These are phyloP conservation scores for Allium fistulosum DNA, from an alignment of 106 monocot species.

Conservation along the genomic window DNA sequence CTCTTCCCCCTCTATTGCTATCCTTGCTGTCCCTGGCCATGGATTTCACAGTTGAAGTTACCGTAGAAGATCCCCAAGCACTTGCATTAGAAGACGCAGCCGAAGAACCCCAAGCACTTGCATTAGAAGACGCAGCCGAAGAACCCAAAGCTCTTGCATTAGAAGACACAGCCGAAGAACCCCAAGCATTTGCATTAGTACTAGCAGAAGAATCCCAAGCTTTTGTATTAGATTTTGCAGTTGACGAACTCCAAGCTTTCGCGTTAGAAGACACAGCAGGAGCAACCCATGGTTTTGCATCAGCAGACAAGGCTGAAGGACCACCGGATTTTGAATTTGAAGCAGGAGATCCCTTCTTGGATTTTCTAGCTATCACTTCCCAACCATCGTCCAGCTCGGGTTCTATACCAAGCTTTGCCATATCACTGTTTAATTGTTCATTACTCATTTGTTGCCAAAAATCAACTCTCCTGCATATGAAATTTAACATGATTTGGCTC, in stretches of 20 bases:
- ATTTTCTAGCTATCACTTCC: constrained; percentile 33
- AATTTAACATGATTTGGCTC: no score
- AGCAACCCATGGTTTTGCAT: constrained; percentile 5
- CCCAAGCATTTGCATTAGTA: constrained; percentile 14
- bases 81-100: constrained; percentile 18
- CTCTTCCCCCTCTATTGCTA: not conserved
- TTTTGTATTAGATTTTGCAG: constrained; percentile 18
- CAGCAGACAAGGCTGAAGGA: constrained; percentile 14
- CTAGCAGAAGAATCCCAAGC: constrained; percentile 12
- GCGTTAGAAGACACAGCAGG: constrained; percentile 1
- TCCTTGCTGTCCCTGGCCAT: constrained; percentile 13
- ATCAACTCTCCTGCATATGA: no score
- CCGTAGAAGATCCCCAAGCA: constrained; percentile 12
- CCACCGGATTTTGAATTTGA: constrained; percentile 14
- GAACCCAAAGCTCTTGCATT: constrained; percentile 12
- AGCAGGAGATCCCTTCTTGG: constrained; percentile 15
- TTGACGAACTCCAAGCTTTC: constrained; percentile 15
- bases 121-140: constrained; percentile 23
- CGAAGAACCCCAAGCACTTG: constrained; percentile 10
- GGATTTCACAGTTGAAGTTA: constrained; percentile 18
- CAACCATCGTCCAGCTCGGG: constrained; percentile 17
- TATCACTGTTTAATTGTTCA: constrained; percentile 12
- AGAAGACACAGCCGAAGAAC: not conserved
- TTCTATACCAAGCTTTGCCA: constrained; percentile 11
- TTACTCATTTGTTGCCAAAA: not conserved